phyloP scores from a whole-genome alignment of 805 yeast species.

The Hanseniaspora pseudoguilliermondii region DNA sequence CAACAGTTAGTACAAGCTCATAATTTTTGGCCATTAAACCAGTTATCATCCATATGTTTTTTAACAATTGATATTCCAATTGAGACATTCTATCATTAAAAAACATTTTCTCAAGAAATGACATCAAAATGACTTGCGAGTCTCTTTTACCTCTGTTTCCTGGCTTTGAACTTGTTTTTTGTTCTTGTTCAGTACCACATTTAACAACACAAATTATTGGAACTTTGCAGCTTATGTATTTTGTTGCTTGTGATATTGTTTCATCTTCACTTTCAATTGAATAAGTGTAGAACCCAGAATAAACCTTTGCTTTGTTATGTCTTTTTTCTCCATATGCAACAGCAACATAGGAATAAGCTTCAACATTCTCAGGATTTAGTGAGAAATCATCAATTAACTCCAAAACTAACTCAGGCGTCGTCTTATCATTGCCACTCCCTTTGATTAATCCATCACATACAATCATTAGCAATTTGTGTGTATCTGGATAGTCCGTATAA shows the following conservation, averaged over 20 bases:
- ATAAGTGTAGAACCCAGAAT: slow-evolving; percentile 86
- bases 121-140: slow-evolving; percentile 82
- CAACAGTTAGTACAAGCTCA: slow-evolving; percentile 80
- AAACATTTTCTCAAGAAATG: slow-evolving; percentile 73
- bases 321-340: slow-evolving; percentile 90
- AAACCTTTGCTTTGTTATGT: slow-evolving; percentile 95
- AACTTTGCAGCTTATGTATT: slow-evolving; percentile 56
- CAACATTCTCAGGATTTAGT: slow-evolving; percentile 59
- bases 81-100: slow-evolving; percentile 92
- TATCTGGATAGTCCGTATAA: slow-evolving; percentile 91
- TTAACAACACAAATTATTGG: slow-evolving; percentile 71
- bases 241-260: slow-evolving; percentile 57
- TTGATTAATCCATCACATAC: slow-evolving; percentile 90
- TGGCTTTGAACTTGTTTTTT: slow-evolving; percentile 49
- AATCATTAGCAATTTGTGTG: slow-evolving; percentile 75
- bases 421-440: slow-evolving; percentile 78
- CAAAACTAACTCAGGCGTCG: slow-evolving; percentile 83
- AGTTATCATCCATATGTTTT: slow-evolving; percentile 66
- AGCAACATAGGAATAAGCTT: slow-evolving; percentile 80
- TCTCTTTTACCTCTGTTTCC: slow-evolving; percentile 96
- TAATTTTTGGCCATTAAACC: slow-evolving; percentile 75
- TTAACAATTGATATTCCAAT: slow-evolving; percentile 65
- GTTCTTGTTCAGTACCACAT: slow-evolving; percentile 78
- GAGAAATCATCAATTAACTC: slow-evolving; percentile 75
- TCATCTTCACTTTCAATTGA: slow-evolving; percentile 32